phyloP scores from a whole-genome alignment of 2,329 filamentous ascomycete genomes.

The Trichoderma hamatum region DNA sequence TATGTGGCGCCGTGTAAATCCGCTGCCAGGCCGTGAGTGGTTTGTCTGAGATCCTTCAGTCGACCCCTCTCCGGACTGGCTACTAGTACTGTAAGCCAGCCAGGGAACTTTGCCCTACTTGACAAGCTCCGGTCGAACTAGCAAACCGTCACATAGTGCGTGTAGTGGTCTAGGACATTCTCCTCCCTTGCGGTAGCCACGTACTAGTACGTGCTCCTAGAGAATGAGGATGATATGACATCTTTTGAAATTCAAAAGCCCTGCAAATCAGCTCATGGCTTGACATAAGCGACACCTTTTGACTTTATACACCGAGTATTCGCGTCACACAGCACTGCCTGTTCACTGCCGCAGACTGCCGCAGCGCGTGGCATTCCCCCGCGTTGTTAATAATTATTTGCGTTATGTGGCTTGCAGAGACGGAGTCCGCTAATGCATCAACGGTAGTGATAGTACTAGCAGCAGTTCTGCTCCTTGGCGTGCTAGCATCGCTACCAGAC shows the following conservation, averaged over 20 bases:
- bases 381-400: not conserved
- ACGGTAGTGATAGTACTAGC: not conserved
- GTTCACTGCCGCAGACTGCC: not conserved
- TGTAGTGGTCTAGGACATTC: not conserved
- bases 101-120: not conserved
- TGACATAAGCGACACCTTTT: not conserved
- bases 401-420: slow-evolving; percentile 24
- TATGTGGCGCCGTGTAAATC: slow-evolving; percentile 8
- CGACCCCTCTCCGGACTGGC: slow-evolving; percentile 15
- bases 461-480: not conserved
- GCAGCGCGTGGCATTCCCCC: slow-evolving; percentile 2
- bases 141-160: not conserved
- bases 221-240: not conserved
- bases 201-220: not conserved
- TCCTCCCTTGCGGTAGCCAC: not conserved
- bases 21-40: not conserved
- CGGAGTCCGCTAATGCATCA: slow-evolving; percentile 22
- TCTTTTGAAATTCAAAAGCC: not conserved
- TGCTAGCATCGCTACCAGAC: not conserved
- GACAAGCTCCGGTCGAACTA: slow-evolving; percentile 10
- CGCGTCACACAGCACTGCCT: not conserved
- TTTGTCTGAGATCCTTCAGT: slow-evolving; percentile 19
- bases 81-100: not conserved
- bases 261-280: not conserved
- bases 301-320: not conserved